Conservation (phyloP, 1,139 yeast genomes). For the Kurtzmaniella quercitrusa region DNA sequence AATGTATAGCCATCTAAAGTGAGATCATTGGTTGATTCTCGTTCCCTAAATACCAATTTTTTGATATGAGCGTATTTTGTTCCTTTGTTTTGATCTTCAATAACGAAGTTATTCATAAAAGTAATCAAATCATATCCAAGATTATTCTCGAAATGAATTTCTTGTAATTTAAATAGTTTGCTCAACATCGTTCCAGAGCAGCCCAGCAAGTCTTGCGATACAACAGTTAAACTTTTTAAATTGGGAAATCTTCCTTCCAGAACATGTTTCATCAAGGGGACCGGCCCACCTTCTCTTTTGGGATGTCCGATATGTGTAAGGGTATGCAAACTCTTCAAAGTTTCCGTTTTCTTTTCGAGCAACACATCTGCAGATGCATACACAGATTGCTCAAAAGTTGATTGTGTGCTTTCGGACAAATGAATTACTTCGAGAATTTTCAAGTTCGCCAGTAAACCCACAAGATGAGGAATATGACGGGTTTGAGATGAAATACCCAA, state of each 20-base stretch:
- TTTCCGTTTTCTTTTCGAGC: neutral
- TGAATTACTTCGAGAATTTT: conserved; percentile 20
- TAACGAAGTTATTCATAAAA: conserved; percentile 32
- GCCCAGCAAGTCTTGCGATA: conserved; percentile 10
- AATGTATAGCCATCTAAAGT: conserved; percentile 24
- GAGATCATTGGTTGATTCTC: conserved; percentile 14
- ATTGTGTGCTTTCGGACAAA: neutral
- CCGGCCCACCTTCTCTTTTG: conserved; percentile 3
- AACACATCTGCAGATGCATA: conserved; percentile 1
- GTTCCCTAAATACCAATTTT: conserved; percentile 31
- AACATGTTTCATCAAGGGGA: conserved; percentile 4
- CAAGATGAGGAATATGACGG: conserved; percentile 5
- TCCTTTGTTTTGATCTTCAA: neutral
- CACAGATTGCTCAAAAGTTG: neutral
- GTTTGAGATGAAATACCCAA: conserved; percentile 5
- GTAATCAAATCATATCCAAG: conserved; percentile 22
- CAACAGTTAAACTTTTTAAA: conserved; percentile 5
- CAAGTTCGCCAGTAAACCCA: conserved; percentile 23
- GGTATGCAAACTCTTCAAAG: conserved; percentile 1
- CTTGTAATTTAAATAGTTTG: conserved; percentile 14
- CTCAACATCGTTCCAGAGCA: neutral
- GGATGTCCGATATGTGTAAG: conserved; percentile 12
- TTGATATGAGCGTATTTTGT: conserved; percentile 12
- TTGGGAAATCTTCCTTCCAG: conserved; percentile 8
- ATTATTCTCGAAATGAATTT: conserved; percentile 33